These are phyloP conservation scores for Colletotrichum musicola DNA, from an alignment of 2,329 filamentous ascomycete species.

Conservation along the genomic window DNA sequence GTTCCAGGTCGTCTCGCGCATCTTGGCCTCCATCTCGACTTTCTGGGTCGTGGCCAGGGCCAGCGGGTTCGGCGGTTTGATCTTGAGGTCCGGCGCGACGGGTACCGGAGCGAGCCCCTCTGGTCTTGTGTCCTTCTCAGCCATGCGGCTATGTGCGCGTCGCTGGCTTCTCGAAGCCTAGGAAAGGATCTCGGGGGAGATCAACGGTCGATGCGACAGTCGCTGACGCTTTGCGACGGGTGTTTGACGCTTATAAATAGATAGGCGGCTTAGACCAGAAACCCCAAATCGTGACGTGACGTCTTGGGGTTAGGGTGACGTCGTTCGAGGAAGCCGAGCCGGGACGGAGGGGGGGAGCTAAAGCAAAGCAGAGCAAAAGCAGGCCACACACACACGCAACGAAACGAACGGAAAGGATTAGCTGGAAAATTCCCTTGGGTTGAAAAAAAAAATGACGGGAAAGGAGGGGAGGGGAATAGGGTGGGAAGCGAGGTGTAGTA, in stretches of 20 bases:
- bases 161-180: background rate
- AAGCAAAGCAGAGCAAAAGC: background rate
- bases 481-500: background rate
- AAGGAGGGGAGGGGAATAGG: background rate
- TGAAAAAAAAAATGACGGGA: background rate
- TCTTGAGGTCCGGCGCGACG: conserved; percentile 33
- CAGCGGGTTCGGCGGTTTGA: conserved; percentile 47
- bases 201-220: background rate
- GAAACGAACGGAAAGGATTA: background rate
- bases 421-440: background rate
- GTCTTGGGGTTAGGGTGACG: conserved; percentile 32
- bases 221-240: conserved; percentile 31
- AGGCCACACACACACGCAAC: conserved; percentile 7
- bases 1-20: conserved; percentile 69
- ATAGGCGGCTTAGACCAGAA: background rate
- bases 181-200: too few relatives aligned
- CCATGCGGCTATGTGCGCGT: conserved; percentile 18
- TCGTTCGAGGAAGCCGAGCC: conserved; percentile 5
- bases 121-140: conserved; percentile 33
- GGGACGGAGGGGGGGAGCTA: conserved; percentile 14
- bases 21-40: conserved; percentile 40
- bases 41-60: conserved; percentile 46
- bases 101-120: conserved; percentile 33
- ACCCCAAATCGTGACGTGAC: conserved; percentile 28
- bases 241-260: background rate